Conservation (phyloP, 2,329 filamentous ascomycete genomes). For the Aspergillus amoenus region DNA sequence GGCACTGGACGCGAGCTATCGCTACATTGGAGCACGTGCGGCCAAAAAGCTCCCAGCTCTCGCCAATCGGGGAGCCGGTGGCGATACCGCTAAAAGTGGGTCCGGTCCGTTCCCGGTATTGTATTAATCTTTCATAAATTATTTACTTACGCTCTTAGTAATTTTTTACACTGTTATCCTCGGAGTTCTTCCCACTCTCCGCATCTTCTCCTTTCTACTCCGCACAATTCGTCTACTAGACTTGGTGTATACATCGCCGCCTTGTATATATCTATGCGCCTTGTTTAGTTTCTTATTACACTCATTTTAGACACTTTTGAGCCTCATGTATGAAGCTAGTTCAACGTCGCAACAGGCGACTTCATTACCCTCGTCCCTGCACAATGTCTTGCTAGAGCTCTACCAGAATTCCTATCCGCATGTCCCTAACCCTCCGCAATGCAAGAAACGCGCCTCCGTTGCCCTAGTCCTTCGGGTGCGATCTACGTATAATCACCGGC, state of each 20-base stretch:
- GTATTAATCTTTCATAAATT: neutral
- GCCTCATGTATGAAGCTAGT: neutral
- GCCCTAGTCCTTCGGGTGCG: slow-evolving; percentile 64
- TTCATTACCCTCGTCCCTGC: slow-evolving; percentile 28
- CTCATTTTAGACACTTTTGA: neutral
- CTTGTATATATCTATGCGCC: neutral
- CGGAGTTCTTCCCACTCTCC: neutral
- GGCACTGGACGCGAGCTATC: slow-evolving; percentile 2
- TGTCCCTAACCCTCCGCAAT: slow-evolving; percentile 46
- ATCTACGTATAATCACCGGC: slow-evolving; percentile 57
- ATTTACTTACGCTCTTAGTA: neutral
- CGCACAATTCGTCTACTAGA: neutral
- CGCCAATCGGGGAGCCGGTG: slow-evolving; percentile 1
- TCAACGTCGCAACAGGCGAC: slow-evolving; percentile 3
- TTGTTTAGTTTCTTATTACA: neutral
- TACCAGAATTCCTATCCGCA: slow-evolving; percentile 41
- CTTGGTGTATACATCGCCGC: neutral
- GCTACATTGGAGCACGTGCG: slow-evolving; percentile 10
- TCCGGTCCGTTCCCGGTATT: neutral
- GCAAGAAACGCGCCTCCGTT: slow-evolving; percentile 64
- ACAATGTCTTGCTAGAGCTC: slow-evolving; percentile 33
- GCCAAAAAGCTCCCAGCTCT: neutral
- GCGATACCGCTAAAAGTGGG: neutral
- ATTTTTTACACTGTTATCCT: neutral
- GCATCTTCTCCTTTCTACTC: neutral